These are phyloP conservation scores for Teunomyces stri DNA, from an alignment of 805 yeast species.

Conservation along the genomic window DNA sequence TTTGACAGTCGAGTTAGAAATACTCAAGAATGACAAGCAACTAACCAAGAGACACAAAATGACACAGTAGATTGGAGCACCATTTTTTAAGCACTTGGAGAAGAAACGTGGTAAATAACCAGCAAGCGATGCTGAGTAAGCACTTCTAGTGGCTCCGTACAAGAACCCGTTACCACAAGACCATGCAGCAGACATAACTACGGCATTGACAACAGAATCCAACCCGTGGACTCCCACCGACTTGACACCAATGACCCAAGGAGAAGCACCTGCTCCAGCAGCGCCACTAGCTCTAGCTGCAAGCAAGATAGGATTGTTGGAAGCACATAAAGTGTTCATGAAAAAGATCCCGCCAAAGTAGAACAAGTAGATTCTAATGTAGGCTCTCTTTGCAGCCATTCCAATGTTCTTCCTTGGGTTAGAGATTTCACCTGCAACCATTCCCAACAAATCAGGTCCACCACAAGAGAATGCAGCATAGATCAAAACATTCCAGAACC, in stretches of 20 bases:
- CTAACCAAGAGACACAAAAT: conserved; percentile 38
- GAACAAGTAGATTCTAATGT: conserved; percentile 32
- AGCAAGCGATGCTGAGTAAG: conserved; percentile 69
- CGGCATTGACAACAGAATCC: conserved; percentile 34
- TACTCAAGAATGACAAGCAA: conserved; percentile 31
- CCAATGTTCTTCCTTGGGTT: conserved; percentile 39
- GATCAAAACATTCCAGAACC: conserved; percentile 60
- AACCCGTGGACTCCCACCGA: conserved; percentile 33
- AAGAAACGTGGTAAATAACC: conserved; percentile 79
- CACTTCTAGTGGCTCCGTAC: conserved; percentile 35
- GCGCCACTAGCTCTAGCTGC: conserved; percentile 20
- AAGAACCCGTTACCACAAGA: conserved; percentile 37
- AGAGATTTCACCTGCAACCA: conserved; percentile 42
- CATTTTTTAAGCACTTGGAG: conserved; percentile 57
- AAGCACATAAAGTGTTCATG: conserved; percentile 34
- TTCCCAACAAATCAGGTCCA: conserved; percentile 40
- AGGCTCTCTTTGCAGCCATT: conserved; percentile 33
- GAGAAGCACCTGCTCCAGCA: conserved; percentile 40
- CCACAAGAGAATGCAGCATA: conserved; percentile 67
- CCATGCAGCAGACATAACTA: conserved; percentile 34
- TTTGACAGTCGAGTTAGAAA: conserved; percentile 54
- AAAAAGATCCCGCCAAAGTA: conserved; percentile 39
- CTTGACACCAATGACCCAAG: conserved; percentile 38
- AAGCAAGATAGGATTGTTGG: conserved; percentile 29
- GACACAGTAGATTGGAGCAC: conserved; percentile 68